phyloP scores from a whole-genome alignment of 495 filamentous ascomycete genomes.

The Tetracladium marchalianum region DNA sequence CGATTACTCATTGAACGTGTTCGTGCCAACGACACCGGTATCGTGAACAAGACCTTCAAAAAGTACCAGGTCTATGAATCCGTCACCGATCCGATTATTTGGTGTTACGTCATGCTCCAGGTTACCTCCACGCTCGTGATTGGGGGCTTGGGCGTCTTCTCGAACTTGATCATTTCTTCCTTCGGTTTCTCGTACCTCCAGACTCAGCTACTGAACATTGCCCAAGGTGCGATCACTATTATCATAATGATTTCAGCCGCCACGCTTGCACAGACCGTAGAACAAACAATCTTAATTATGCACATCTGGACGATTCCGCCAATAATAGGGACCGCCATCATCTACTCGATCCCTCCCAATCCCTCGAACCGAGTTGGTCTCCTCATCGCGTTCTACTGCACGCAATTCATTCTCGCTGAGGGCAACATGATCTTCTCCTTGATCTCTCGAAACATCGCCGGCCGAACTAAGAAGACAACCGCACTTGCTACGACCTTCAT shows the following conservation, averaged over 20 bases:
- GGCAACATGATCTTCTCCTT: constrained; percentile 12
- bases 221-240: constrained; percentile 56
- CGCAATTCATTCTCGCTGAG: constrained; percentile 11
- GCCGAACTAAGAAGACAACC: constrained; percentile 14
- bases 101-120: constrained; percentile 18
- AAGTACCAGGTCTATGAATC: constrained; percentile 42
- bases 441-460: constrained; percentile 12
- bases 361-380: constrained; percentile 23
- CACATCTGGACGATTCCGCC: constrained; percentile 27
- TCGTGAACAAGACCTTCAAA: constrained; percentile 13
- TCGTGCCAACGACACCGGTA: constrained; percentile 34
- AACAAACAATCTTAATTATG: constrained; percentile 41
- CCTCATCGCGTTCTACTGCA: constrained; percentile 12
- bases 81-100: constrained; percentile 46
- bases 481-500: constrained; percentile 8
- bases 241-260: constrained; percentile 48
- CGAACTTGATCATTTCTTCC: constrained; percentile 49
- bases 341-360: constrained; percentile 18
- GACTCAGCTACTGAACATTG: constrained; percentile 53
- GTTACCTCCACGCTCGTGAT: constrained; percentile 5
- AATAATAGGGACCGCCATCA: constrained; percentile 10
- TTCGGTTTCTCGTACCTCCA: constrained; percentile 46
- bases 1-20: constrained; percentile 25
- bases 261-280: constrained; percentile 44
- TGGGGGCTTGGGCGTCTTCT: constrained; percentile 57